Percentiles rank a stretch among this genome's conserved stretches.
Conservation (phyloP, 1,284 basidiomycete species). For the Tilletiaria anomala region DNA sequence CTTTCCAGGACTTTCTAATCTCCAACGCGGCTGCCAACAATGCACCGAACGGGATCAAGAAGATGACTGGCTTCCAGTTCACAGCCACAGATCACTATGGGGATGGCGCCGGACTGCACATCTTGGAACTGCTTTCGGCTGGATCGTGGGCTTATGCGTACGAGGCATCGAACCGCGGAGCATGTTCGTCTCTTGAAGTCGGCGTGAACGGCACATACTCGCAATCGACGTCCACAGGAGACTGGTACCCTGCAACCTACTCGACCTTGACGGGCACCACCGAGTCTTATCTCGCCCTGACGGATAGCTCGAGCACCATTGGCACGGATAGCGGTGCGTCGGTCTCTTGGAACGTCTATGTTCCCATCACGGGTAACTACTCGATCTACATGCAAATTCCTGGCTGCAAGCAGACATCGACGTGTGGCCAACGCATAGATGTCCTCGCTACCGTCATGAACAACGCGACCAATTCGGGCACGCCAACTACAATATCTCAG, state of each 20-base stretch:
- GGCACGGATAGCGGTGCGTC: no score
- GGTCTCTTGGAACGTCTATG: slow-evolving; percentile 62
- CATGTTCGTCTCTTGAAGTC: slow-evolving; percentile 14
- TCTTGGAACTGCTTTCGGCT: slow-evolving; percentile 75
- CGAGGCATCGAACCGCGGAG: slow-evolving; percentile 25
- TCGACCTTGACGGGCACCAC: slow-evolving; percentile 58
- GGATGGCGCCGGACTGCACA: slow-evolving; percentile 62
- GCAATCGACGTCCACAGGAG: slow-evolving; percentile 17
- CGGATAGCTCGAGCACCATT: no score
- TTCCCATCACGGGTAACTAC: slow-evolving; percentile 74
- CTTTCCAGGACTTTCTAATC: slow-evolving; percentile 81
- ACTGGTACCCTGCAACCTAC: slow-evolving; percentile 13
- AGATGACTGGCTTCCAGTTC: slow-evolving; percentile 1
- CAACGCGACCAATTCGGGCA: slow-evolving; percentile 48
- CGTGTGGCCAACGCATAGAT: slow-evolving; percentile 64
- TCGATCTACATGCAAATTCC: slow-evolving; percentile 70
- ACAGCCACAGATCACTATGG: slow-evolving; percentile 42
- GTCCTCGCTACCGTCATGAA: slow-evolving; percentile 74
- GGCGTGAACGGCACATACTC: slow-evolving; percentile 22
- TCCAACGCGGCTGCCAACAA: slow-evolving; percentile 36
- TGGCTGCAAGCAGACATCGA: slow-evolving; percentile 64
- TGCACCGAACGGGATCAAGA: slow-evolving; percentile 47
- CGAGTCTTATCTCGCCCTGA: slow-evolving; percentile 58
- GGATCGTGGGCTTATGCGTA: slow-evolving; percentile 45
- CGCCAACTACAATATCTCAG: slow-evolving; percentile 49